phyloP scores from a whole-genome alignment of 2,329 filamentous ascomycete genomes.

The Celoporthe dispersa region DNA sequence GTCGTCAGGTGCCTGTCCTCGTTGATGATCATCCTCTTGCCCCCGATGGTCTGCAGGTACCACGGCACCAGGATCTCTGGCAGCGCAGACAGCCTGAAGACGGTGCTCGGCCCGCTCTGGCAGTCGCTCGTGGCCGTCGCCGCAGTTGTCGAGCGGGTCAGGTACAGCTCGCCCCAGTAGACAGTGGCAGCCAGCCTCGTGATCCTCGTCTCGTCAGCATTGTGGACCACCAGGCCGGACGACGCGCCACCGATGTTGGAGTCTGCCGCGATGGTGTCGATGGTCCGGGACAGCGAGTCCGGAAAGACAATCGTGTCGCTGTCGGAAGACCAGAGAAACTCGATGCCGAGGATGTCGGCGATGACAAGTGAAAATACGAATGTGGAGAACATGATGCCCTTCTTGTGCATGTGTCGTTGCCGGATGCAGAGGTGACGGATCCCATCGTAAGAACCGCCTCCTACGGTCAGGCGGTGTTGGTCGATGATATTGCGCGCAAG shows the following conservation, averaged over 20 bases:
- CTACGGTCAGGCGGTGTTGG: slow-evolving; percentile 8
- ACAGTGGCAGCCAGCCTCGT: slow-evolving; percentile 39
- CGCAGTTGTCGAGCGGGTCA: slow-evolving; percentile 37
- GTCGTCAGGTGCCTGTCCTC: slow-evolving; percentile 45
- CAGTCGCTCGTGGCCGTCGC: slow-evolving; percentile 38
- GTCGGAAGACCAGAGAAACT: slow-evolving; percentile 44
- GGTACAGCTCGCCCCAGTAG: slow-evolving; percentile 42
- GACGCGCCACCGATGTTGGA: slow-evolving; percentile 39
- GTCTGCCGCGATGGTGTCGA: slow-evolving; percentile 39
- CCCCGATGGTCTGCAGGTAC: slow-evolving; percentile 42
- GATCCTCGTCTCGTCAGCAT: slow-evolving; percentile 38
- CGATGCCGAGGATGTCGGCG: slow-evolving; percentile 38
- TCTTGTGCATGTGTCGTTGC: slow-evolving; percentile 45
- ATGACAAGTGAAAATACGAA: slow-evolving; percentile 41
- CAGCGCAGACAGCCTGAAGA: slow-evolving; percentile 39
- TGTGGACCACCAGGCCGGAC: slow-evolving; percentile 41
- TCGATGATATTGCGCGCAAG: slow-evolving; percentile 17
- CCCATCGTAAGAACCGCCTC: background rate
- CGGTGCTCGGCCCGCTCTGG: slow-evolving; percentile 43
- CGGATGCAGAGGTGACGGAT: slow-evolving; percentile 35
- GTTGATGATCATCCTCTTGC: slow-evolving; percentile 43
- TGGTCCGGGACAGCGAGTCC: slow-evolving; percentile 36
- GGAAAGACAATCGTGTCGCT: slow-evolving; percentile 41
- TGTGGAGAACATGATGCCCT: slow-evolving; percentile 44
- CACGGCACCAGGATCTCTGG: slow-evolving; percentile 39